Evolutionary conservation across 768 basidiomycete genomes (phyloP).

Genomic region (Mycena kentingensis): DNA sequence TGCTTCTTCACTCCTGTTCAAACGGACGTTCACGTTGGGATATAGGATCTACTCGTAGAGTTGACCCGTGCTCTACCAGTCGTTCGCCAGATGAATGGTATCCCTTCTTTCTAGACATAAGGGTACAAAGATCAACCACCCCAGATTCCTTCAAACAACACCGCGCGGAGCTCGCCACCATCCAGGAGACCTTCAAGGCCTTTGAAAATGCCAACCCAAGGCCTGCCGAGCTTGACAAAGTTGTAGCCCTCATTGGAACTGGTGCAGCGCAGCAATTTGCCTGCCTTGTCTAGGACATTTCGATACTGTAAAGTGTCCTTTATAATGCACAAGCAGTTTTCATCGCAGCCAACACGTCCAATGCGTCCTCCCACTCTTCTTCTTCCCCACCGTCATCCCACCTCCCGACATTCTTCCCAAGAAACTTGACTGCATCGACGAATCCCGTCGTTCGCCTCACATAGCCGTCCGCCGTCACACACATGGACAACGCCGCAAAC

Average conservation of each 20-base stretch:
- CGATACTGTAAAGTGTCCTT: too few relatives aligned
- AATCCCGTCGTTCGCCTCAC: constrained; percentile 9
- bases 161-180: not conserved
- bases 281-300: too few relatives aligned
- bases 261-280: too few relatives aligned
- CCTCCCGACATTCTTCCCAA: constrained; percentile 1
- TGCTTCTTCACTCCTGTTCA: not conserved
- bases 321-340: constrained; percentile 5
- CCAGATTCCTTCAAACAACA: not conserved
- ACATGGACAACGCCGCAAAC: constrained; percentile 19
- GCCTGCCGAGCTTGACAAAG: too few relatives aligned
- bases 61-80: not conserved
- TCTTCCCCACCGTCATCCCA: constrained; percentile 5
- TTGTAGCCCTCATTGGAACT: too few relatives aligned
- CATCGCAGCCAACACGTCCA: constrained; percentile 5
- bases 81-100: not conserved
- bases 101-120: not conserved
- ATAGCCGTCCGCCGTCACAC: constrained; percentile 17
- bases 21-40: not conserved
- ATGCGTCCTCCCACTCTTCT: constrained; percentile 23
- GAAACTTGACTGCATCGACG: constrained; percentile 10
- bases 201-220: too few relatives aligned
- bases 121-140: not conserved
- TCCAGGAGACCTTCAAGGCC: not conserved
- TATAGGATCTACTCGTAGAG: not conserved